phyloP scores from a whole-genome alignment of 2,329 filamentous ascomycete genomes.

The Xylariaceae sp. region DNA sequence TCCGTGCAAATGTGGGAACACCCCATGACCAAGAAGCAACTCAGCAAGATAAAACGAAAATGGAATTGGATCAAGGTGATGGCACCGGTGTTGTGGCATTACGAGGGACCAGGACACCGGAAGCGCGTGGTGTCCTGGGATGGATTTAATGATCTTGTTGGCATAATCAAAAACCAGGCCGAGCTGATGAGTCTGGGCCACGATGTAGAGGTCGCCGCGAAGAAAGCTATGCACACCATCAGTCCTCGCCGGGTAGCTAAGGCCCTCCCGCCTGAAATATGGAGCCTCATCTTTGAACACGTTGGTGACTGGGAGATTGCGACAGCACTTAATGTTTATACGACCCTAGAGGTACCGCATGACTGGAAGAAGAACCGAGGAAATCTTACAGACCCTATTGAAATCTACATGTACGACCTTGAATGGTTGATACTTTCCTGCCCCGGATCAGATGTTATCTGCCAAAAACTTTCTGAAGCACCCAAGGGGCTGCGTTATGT shows the following conservation, averaged over 20 bases:
- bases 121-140: constrained; percentile 67
- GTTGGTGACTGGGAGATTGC: constrained; percentile 91
- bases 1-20: constrained; percentile 89
- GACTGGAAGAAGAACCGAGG: constrained; percentile 40
- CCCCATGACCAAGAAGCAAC: constrained; percentile 84
- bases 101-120: constrained; percentile 53
- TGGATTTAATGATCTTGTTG: constrained; percentile 72
- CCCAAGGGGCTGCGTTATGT: constrained; percentile 73
- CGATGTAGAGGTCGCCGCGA: constrained; percentile 65
- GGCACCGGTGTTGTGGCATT: constrained; percentile 82
- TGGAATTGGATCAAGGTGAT: constrained; percentile 89
- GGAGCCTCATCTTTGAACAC: constrained; percentile 85
- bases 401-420: constrained; percentile 76
- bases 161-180: constrained; percentile 77
- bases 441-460: constrained; percentile 68
- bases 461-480: constrained; percentile 73
- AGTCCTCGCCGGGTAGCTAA: constrained; percentile 46
- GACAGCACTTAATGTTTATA: constrained; percentile 79
- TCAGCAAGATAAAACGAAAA: constrained; percentile 80
- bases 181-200: constrained; percentile 76
- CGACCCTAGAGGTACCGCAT: constrained; percentile 74
- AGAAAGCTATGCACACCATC: constrained; percentile 47
- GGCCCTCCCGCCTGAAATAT: constrained; percentile 81
- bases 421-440: constrained; percentile 85
- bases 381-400: constrained; percentile 62